Percentiles rank a stretch among this genome's conserved stretches.
Evolutionary conservation across 352 stramenopile species (phyloP).

Genomic region (Lagenidium giganteum): DNA sequence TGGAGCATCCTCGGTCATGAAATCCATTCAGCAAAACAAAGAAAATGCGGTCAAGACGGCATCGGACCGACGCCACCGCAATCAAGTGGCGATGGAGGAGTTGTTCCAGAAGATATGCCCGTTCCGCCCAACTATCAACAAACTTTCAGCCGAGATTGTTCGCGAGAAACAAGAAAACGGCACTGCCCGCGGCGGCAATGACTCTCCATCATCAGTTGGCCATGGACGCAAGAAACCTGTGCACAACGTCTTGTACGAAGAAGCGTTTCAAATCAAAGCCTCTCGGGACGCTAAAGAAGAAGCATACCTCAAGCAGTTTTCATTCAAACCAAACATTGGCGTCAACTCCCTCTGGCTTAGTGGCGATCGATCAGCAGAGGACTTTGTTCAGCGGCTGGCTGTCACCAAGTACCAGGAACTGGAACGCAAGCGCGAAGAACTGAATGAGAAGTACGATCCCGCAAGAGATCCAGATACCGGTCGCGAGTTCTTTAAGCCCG

Average conservation of each 20-base stretch:
- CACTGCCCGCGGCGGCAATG: slow-evolving; percentile 5
- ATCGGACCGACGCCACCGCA: slow-evolving; percentile 36
- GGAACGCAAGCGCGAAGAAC: slow-evolving; percentile 41
- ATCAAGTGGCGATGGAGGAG: slow-evolving; percentile 52
- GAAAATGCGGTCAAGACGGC: slow-evolving; percentile 25
- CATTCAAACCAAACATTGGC: slow-evolving; percentile 78
- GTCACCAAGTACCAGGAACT: slow-evolving; percentile 66
- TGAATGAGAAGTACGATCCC: slow-evolving; percentile 61
- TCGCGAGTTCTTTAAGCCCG: slow-evolving; percentile 61
- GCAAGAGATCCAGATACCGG: slow-evolving; percentile 56
- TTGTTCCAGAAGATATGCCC: slow-evolving; percentile 61
- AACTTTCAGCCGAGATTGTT: slow-evolving; percentile 64
- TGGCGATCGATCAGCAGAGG: slow-evolving; percentile 25
- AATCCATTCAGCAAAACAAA: slow-evolving; percentile 34
- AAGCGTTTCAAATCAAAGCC: slow-evolving; percentile 44
- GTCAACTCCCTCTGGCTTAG: slow-evolving; percentile 62
- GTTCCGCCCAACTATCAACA: slow-evolving; percentile 73
- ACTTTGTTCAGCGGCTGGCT: slow-evolving; percentile 64
- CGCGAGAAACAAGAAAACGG: slow-evolving; percentile 50
- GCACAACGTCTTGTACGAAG: slow-evolving; percentile 68
- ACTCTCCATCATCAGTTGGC: slow-evolving; percentile 7
- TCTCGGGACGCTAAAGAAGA: slow-evolving; percentile 39
- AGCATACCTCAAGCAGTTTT: slow-evolving; percentile 55
- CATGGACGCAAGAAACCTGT: slow-evolving; percentile 37
- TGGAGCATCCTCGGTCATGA: slow-evolving; percentile 16